Evolutionary conservation across 2,329 filamentous ascomycete species (phyloP), one percentile per base, ranked within the genome.

Genomic region (Ustulina deusta): DNA sequence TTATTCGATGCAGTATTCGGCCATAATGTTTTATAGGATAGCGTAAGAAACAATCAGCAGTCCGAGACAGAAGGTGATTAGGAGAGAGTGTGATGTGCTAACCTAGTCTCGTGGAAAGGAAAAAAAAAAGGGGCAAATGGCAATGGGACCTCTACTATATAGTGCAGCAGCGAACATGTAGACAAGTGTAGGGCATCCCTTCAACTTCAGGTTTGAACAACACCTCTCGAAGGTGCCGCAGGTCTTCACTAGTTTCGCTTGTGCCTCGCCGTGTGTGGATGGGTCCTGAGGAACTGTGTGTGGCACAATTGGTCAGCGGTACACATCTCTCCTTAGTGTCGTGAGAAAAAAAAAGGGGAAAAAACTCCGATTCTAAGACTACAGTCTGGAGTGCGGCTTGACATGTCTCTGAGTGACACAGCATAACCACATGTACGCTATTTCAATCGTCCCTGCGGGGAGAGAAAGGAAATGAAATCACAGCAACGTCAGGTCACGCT

Each of bases 401-500:
- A 62, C 40, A 59, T 62, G 20, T 52, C 20, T 54, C 46, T 56
- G 48, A 40, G 54, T 59, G 64, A 56, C 59, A 58, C 64, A 29
- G 54, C 52, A 56, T 40, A 56, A 2, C 56, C 17, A 29, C 17
- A 5, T 32, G 15, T n/a, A 22, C 34, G 20, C 22, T 60, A 42
- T 62, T 60, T 57, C 29, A 54, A 52, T 66, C 32, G 42, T 38
- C 36, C 42, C 42, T 63, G 51, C 52, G 63, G 55, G 34, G 59
- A 52, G 59, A 57, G 49, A 54, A 62, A 40, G 20, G 44, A 59
- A 58, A 65, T 65, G 40, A 62, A 62, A 65, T 59, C 58, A 65
- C 62, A 63, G 67, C 60, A 63, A 66, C 66, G 44, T 60, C 56
- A 57, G 60, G 63, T 69, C 67, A 66, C 63, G 60, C 48, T 63